A percentile compares a stretch with the other conserved stretches of the same genome.
Conservation (phyloP, 2,329 filamentous ascomycete genomes). For the Hymenotorrendiella dingleyae region DNA sequence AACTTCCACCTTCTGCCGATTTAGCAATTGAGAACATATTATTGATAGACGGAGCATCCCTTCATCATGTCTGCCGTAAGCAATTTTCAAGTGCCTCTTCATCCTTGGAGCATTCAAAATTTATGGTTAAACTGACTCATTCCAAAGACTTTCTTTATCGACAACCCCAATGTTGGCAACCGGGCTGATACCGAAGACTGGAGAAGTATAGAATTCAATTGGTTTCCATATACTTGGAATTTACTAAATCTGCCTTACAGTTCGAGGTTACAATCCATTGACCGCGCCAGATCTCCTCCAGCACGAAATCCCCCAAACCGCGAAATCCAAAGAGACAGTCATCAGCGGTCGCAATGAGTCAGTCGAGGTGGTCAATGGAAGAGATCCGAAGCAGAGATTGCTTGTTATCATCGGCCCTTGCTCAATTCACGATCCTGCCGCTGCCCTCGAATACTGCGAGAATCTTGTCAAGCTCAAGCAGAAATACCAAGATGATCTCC, state of each 20-base stretch:
- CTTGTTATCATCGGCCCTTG: conserved; percentile 89
- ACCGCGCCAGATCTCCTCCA: conserved; percentile 92
- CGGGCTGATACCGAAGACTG: conserved; percentile 70
- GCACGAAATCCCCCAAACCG: conserved; percentile 69
- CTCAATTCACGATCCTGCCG: conserved; percentile 90
- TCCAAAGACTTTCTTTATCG: conserved; percentile 60
- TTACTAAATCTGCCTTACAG: conserved; percentile 37
- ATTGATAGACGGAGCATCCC: background rate
- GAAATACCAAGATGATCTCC: conserved; percentile 81
- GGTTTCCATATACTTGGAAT: conserved; percentile 9
- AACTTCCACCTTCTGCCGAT: conserved; percentile 1
- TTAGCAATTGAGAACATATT: background rate
- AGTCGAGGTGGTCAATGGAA: conserved; percentile 63
- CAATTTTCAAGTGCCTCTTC: background rate
- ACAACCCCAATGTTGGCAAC: conserved; percentile 75
- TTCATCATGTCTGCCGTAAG: conserved; percentile 18
- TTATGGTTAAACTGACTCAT: conserved; percentile 15
- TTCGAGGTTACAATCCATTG: conserved; percentile 87
- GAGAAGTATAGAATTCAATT: conserved; percentile 58
- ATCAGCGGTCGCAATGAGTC: conserved; percentile 57
- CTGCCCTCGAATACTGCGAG: conserved; percentile 90
- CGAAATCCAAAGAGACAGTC: conserved; percentile 45
- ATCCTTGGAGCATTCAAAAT: conserved; percentile 5
- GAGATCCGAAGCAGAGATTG: conserved; percentile 50
- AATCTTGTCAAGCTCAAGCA: conserved; percentile 73